phyloP scores from a whole-genome alignment of 1,284 basidiomycete genomes.

The Schizopora paradoxa region DNA sequence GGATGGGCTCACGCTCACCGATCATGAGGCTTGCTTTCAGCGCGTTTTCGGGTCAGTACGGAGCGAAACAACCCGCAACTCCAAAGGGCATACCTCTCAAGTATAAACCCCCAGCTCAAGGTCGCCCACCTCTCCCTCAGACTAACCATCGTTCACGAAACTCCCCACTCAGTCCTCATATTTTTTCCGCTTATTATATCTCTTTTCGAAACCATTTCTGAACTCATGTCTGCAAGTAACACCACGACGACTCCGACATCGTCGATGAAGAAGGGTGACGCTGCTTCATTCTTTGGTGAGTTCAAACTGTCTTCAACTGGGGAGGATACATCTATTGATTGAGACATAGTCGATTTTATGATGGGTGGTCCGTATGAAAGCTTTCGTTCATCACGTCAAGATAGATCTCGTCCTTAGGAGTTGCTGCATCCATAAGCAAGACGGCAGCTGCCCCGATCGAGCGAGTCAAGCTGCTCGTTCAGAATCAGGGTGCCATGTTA shows the following conservation, averaged over 20 bases:
- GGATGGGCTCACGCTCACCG: too few species aligned
- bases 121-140: too few species aligned
- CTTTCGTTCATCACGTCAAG: background rate
- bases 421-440: slow-evolving; percentile 55
- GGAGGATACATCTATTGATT: background rate
- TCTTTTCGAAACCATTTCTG: slow-evolving; percentile 17
- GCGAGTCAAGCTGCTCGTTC: slow-evolving; percentile 65
- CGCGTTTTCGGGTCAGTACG: slow-evolving; percentile 6
- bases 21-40: too few species aligned
- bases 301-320: background rate
- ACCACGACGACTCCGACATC: slow-evolving; percentile 12
- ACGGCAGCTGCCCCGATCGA: slow-evolving; percentile 70
- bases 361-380: slow-evolving; percentile 38
- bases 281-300: slow-evolving; percentile 27
- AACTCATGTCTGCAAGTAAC: slow-evolving; percentile 4
- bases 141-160: background rate
- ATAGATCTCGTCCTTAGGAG: background rate
- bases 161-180: slow-evolving; percentile 25
- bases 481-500: slow-evolving; percentile 59
- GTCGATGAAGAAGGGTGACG: too few species aligned
- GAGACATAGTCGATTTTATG: slow-evolving; percentile 38
- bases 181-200: background rate
- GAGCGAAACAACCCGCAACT: slow-evolving; percentile 4
- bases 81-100: background rate
- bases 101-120: background rate